Percentiles rank a stretch among this genome's conserved stretches.
Evolutionary conservation across 768 basidiomycete genomes (phyloP).

Genomic region (Agrocybe pediades): DNA sequence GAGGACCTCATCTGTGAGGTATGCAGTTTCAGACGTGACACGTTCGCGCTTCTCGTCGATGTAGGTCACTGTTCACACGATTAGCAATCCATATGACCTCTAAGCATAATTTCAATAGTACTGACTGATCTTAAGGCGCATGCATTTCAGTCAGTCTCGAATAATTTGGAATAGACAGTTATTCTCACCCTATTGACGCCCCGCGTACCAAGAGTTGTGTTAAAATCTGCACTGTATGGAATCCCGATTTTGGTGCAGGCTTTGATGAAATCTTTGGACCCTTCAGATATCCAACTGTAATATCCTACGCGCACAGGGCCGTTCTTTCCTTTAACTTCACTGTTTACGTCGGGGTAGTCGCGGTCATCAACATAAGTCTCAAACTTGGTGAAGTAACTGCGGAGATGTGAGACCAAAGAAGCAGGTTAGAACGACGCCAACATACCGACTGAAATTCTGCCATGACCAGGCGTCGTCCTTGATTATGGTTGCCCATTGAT

Average conservation of each 20-base stretch:
- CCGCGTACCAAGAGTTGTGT: conserved; percentile 50
- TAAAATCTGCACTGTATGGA: conserved; percentile 56
- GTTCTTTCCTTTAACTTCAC: conserved; percentile 40
- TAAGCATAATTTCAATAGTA: neutral
- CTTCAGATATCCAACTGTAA: conserved; percentile 38
- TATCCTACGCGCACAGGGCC: conserved; percentile 62
- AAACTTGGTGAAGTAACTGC: conserved; percentile 65
- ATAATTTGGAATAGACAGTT: neutral
- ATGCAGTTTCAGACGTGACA: conserved; percentile 62
- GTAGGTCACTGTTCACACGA: conserved; percentile 56
- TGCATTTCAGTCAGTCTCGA: neutral
- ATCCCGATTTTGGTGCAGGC: conserved; percentile 54
- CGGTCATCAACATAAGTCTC: conserved; percentile 54
- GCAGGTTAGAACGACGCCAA: neutral
- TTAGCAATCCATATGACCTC: neutral
- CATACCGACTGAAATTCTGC: conserved; percentile 52
- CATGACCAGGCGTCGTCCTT: conserved; percentile 64
- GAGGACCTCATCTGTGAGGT: conserved; percentile 61
- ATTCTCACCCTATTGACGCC: conserved; percentile 55
- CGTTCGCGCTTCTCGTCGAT: conserved; percentile 51
- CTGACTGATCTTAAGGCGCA: conserved; percentile 31
- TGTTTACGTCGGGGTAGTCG: conserved; percentile 48
- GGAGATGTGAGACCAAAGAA: neutral
- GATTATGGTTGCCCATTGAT: conserved; percentile 60
- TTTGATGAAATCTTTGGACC: conserved; percentile 48